Conservation (phyloP, 306 rosid genomes). For the Purshia tridentata region DNA sequence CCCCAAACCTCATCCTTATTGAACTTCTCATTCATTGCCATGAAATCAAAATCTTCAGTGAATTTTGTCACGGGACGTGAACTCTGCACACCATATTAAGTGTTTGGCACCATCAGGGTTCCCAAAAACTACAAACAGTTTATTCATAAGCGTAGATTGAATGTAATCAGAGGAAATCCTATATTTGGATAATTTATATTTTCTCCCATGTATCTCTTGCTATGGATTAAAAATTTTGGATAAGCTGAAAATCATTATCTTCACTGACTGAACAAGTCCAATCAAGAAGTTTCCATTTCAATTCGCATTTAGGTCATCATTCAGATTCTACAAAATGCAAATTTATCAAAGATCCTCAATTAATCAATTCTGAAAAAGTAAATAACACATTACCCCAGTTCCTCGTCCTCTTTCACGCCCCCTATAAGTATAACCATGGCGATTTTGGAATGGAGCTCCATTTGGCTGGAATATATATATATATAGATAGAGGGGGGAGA, state of each 20-base stretch:
- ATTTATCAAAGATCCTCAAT: background rate
- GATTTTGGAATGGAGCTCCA: conserved; percentile 55
- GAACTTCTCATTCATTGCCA: conserved; percentile 94
- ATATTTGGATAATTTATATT: background rate
- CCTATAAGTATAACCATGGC: conserved; percentile 44
- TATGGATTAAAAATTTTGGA: background rate
- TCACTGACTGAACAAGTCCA: background rate
- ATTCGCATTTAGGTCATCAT: background rate
- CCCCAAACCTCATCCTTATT: conserved; percentile 99
- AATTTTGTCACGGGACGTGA: conserved; percentile 57
- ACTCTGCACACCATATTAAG: conserved; percentile 48
- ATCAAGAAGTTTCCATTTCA: background rate
- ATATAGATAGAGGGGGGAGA: conserved; percentile 3
- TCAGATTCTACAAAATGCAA: background rate
- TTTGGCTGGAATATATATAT: conserved; percentile 41
- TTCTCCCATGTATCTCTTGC: background rate
- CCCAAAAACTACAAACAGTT: background rate
- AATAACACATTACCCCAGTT: conserved; percentile 54
- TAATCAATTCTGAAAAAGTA: conserved; percentile 15
- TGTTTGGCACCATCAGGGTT: conserved; percentile 5
- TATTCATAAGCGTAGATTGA: background rate
- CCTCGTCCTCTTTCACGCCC: conserved; percentile 83
- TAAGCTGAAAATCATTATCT: background rate
- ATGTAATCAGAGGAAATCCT: background rate
- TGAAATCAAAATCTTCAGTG: conserved; percentile 93